phyloP scores from a whole-genome alignment of 169 alveolate genomes.

The Cryptosporidium ryanae region DNA sequence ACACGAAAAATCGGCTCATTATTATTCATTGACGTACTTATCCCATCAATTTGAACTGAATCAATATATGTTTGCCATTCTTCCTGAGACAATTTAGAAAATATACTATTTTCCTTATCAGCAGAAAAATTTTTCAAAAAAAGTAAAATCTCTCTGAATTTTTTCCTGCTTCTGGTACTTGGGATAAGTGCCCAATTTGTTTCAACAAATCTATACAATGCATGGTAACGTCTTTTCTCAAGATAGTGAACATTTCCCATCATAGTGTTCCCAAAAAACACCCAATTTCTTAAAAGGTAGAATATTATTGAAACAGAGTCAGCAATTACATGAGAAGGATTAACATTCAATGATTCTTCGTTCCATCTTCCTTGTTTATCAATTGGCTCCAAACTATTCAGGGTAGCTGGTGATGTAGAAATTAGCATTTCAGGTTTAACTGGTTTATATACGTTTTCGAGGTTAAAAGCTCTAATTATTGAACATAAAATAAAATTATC shows the following conservation, averaged over 20 bases:
- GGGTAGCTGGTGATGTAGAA: not conserved
- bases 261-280: constrained; percentile 41
- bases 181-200: constrained; percentile 68
- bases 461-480: constrained; percentile 49
- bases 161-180: constrained; percentile 33
- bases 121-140: constrained; percentile 18
- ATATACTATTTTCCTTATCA: constrained; percentile 8
- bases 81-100: constrained; percentile 24
- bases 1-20: constrained; percentile 22
- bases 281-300: constrained; percentile 60
- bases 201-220: constrained; percentile 62
- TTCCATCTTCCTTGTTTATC: constrained; percentile 47
- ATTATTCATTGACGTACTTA: not conserved
- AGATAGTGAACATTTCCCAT: constrained; percentile 2
- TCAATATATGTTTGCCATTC: constrained; percentile 49
- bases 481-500: constrained; percentile 50
- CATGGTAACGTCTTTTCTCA: constrained; percentile 37
- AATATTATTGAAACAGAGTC: constrained; percentile 46
- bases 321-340: constrained; percentile 46
- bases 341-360: constrained; percentile 34
- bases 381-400: not conserved
- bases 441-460: constrained; percentile 39
- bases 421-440: not conserved
- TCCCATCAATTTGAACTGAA: constrained; percentile 23
- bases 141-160: constrained; percentile 13